Conservation (phyloP, 78 protist genomes). For the Dictyostelium capitatum region DNA sequence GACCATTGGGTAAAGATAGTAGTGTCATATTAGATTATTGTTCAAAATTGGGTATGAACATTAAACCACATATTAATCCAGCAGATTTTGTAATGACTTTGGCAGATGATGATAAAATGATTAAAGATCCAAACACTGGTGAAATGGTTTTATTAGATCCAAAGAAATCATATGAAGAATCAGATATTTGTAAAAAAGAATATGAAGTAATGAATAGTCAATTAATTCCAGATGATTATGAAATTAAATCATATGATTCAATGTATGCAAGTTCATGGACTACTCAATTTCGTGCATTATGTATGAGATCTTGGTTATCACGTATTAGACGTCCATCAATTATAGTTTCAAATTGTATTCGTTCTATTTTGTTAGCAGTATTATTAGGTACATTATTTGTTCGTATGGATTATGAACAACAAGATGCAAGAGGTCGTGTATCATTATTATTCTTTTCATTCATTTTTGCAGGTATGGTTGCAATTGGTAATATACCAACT, state of each 20-base stretch:
- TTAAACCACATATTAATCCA: conserved; percentile 80
- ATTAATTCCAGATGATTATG: conserved; percentile 20
- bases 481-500: conserved; percentile 56
- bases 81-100: conserved; percentile 82
- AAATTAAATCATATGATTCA: not conserved
- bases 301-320: conserved; percentile 2
- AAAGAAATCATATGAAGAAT: conserved; percentile 10
- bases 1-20: conserved; percentile 73
- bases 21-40: conserved; percentile 7
- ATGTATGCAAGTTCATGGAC: conserved; percentile 32
- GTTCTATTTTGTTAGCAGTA: conserved; percentile 37
- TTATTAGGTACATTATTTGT: conserved; percentile 71
- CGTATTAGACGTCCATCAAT: conserved; percentile 42
- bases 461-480: conserved; percentile 75
- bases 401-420: conserved; percentile 52
- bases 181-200: not conserved
- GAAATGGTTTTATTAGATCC: conserved; percentile 14
- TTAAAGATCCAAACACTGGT: conserved; percentile 16
- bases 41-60: not conserved
- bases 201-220: not conserved
- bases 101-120: conserved; percentile 42
- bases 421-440: conserved; percentile 65
- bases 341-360: conserved; percentile 3
- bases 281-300: conserved; percentile 13
- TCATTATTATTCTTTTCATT: conserved; percentile 67